Conservation (phyloP, 2,329 filamentous ascomycete genomes). For the Apiospora koreana region DNA sequence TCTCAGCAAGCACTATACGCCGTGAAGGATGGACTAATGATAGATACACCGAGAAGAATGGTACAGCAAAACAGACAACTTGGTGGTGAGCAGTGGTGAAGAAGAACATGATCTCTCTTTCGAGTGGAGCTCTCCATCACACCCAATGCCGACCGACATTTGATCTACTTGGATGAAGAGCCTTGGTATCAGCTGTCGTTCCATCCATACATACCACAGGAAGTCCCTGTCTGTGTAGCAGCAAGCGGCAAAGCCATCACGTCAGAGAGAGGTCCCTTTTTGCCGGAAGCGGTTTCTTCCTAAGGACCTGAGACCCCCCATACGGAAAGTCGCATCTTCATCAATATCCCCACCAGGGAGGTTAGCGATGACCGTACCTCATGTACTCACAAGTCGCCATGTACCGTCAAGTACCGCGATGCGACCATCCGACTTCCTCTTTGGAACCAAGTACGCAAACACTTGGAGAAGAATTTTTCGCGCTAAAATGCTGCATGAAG, state of each 20-base stretch:
- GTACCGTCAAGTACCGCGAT: constrained; percentile 21
- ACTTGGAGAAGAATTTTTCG: constrained; percentile 24
- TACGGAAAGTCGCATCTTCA: constrained; percentile 1
- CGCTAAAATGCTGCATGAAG: constrained; percentile 23
- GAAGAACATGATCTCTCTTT: neutral
- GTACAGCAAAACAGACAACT: neutral
- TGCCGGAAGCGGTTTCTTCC: neutral
- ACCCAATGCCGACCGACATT: neutral
- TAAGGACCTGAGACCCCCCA: constrained; percentile 1
- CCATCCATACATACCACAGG: neutral
- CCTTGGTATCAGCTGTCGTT: neutral
- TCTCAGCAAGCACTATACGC: neutral
- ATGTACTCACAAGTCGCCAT: neutral
- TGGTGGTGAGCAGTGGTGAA: neutral
- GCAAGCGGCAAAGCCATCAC: neutral
- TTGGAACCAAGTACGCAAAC: constrained; percentile 12
- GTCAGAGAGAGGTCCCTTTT: neutral
- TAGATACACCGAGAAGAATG: neutral
- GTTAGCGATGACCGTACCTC: neutral
- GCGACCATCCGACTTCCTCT: constrained; percentile 18
- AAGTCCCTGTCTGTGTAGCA: neutral
- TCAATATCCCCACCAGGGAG: neutral
- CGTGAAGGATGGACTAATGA: neutral
- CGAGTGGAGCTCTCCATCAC: constrained; percentile 1
- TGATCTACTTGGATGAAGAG: neutral